phyloP scores from a whole-genome alignment of 2,329 filamentous ascomycete genomes.

The Emericellopsis cladophorae region DNA sequence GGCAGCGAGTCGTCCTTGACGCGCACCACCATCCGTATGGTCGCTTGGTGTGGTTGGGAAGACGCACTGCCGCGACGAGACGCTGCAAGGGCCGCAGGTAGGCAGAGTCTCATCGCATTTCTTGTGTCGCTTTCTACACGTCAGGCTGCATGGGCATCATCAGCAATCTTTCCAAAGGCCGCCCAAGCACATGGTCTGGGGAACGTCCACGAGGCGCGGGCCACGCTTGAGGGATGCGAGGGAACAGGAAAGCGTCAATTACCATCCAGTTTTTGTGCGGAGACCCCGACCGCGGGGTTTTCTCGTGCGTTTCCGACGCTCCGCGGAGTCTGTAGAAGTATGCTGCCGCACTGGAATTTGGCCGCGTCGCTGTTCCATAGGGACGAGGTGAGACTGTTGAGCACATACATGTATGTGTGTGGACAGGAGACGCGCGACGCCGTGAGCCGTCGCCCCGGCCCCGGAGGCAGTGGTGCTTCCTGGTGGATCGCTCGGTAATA shows the following conservation, averaged over 20 bases:
- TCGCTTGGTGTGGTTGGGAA: conserved; percentile 2
- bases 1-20: not conserved
- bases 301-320: conserved; percentile 7
- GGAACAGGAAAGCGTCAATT: conserved; percentile 3
- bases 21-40: not conserved
- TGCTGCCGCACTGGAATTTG: too few species aligned
- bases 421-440: too few species aligned
- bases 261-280: conserved; percentile 28
- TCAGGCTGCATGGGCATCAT: conserved; percentile 15
- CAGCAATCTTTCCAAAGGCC: not conserved
- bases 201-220: too few species aligned
- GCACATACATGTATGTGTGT: too few species aligned
- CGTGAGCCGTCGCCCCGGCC: too few species aligned
- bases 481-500: too few species aligned
- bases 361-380: too few species aligned
- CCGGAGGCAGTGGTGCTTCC: too few species aligned
- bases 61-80: conserved; percentile 10
- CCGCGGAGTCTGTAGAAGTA: too few species aligned
- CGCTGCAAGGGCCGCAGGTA: conserved; percentile 10
- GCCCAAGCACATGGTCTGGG: too few species aligned
- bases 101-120: conserved; percentile 33
- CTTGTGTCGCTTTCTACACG: conserved; percentile 31
- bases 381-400: too few species aligned
- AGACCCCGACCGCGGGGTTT: conserved; percentile 28
- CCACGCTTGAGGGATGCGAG: too few species aligned